Base-by-base conservation (phyloP, 148 eudicot species). In the Arbutus unedo region DNA sequence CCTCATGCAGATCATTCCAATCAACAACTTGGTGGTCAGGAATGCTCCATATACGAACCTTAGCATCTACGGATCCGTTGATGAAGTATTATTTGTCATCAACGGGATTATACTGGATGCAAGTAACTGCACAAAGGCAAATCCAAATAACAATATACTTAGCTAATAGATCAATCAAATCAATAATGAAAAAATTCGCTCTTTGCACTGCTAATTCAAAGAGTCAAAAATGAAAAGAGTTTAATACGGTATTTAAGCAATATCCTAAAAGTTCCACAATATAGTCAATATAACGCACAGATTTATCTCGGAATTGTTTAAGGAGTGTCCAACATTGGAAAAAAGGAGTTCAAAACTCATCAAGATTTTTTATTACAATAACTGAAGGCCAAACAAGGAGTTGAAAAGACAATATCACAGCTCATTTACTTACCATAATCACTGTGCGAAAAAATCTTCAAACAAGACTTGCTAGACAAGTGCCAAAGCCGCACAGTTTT, bases 401-500 rank as follows among this genome's bases (percentile, higher is more conserved):
- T 62, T 47, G 74, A 38, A 44, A 9, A 25, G 75, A 45, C 23
- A 56, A 56, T 74, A 9, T 41, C 48, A 74, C 57, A 79, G 14
- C 74, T 74, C 75, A 74, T 38, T 50, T 55, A 86, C 91, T 88
- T 84, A 96, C 99, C 98, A 94, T 94, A 96, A 86, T 96, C 99
- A 88, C 94, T 94, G 90, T 96, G 99, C n/a, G 99, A 94, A 88
- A 96, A 96, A 83, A 89, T 84, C 91, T 96, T 96, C 90, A 96
- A 87, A 87, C 99, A 94, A 83, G 92, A 84, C 88, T 90, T 91
- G 93, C 93, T 92, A 51, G 94, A 89, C 87, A 96, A 84, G 85
- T 94, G 85, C 99, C 99, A 96, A 51, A 96, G 92, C 83, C 99
- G 91, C 84, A 96, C 98, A 77, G 99, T 96, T 88, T 96, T 96